A percentile compares a stretch with the other conserved stretches of the same genome.
phyloP scores from a whole-genome alignment of 139 green algal genomes.

The Eudorina sp. region DNA sequence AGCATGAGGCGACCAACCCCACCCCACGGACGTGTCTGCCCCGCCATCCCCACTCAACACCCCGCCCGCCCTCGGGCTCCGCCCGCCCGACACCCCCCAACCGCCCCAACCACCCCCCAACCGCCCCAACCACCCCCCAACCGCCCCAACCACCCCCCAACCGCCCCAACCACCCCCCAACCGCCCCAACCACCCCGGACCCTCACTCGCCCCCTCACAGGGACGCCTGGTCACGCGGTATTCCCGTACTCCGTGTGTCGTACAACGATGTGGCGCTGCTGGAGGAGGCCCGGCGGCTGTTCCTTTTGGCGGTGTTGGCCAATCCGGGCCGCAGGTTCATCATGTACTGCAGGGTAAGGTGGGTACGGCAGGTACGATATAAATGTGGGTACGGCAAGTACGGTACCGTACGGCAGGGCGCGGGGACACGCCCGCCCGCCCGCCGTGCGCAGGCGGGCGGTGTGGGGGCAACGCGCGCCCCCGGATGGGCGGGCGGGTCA shows the following conservation, averaged over 20 bases:
- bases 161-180: background rate
- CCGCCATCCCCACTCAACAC: background rate
- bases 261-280: background rate
- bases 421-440: no score
- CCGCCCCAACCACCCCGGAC: background rate
- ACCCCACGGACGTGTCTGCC: no score
- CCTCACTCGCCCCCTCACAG: background rate
- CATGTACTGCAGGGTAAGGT: background rate
- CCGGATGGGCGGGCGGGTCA: no score
- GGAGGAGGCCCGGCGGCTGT: background rate
- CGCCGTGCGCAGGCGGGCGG: no score
- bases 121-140: background rate
- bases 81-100: background rate
- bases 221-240: background rate
- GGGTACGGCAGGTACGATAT: no score
- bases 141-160: background rate
- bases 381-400: no score
- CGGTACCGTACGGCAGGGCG: no score
- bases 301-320: slow-evolving; percentile 7
- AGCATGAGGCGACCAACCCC: no score
- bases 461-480: no score
- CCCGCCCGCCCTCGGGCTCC: background rate
- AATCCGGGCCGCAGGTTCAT: slow-evolving; percentile 17
- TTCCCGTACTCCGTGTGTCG: background rate
- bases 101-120: background rate